Conservation (phyloP, 202 grass and related monocot genomes). For the Eragrostis tef region DNA sequence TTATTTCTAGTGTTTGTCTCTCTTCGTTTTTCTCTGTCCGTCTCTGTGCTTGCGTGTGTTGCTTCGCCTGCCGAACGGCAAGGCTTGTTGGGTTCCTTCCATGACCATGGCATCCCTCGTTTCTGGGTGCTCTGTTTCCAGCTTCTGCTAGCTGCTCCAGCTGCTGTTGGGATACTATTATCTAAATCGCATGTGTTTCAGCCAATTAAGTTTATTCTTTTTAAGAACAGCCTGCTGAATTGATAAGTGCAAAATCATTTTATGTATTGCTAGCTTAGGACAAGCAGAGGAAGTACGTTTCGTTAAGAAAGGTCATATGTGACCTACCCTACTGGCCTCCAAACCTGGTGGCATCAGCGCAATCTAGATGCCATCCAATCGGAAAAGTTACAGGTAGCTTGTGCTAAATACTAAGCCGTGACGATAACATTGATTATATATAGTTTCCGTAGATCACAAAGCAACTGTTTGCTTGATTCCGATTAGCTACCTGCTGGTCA, state of each 20-base stretch:
- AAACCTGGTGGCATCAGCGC: not conserved
- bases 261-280: not conserved
- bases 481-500: no score
- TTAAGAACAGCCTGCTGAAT: no score
- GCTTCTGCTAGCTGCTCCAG: not conserved
- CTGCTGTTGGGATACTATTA: not conserved
- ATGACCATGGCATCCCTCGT: not conserved
- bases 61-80: not conserved
- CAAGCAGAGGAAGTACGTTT: not conserved
- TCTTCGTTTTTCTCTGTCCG: not conserved
- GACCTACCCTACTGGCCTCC: not conserved
- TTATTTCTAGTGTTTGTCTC: not conserved
- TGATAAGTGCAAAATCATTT: no score
- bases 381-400: not conserved
- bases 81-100: not conserved
- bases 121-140: not conserved
- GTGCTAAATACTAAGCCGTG: not conserved
- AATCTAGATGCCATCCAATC: not conserved
- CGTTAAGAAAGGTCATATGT: not conserved
- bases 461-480: no score
- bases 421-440: not conserved
- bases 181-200: not conserved
- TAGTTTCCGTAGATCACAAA: no score
- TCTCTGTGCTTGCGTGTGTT: not conserved
- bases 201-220: not conserved